A percentile compares a stretch with the other conserved stretches of the same genome.
phyloP scores from a whole-genome alignment of 257 asterid genomes.

The Solanum sitiens region DNA sequence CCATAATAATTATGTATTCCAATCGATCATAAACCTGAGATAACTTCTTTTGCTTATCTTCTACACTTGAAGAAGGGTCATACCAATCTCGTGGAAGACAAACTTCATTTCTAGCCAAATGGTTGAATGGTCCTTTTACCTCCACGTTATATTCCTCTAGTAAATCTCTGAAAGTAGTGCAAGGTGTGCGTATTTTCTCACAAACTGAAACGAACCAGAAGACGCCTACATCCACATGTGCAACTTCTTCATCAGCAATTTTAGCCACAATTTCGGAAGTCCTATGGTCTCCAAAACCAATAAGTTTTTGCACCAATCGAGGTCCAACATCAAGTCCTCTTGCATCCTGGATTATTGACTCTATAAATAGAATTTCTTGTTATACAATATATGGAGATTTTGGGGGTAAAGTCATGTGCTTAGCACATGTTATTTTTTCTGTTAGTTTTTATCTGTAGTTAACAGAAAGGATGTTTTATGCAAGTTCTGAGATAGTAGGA shows the following conservation, averaged over 20 bases:
- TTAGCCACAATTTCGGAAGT: constrained; percentile 67
- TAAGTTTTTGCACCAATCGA: constrained; percentile 67
- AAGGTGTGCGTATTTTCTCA: constrained; percentile 48
- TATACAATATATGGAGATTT: too few species aligned
- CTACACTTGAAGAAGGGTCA: constrained; percentile 37
- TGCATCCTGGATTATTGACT: constrained; percentile 46
- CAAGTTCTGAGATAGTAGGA: too few species aligned
- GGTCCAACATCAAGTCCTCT: constrained; percentile 98
- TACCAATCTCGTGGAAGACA: constrained; percentile 93
- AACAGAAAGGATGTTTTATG: too few species aligned
- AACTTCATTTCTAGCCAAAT: constrained; percentile 70
- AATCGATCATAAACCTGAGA: constrained; percentile 69
- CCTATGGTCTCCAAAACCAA: constrained; percentile 78
- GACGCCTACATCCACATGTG: constrained; percentile 91
- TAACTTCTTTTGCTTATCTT: constrained; percentile 25
- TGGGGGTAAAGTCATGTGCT: too few species aligned
- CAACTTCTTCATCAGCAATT: constrained; percentile 91
- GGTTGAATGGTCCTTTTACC: constrained; percentile 81
- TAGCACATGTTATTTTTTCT: too few species aligned
- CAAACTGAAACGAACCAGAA: constrained; percentile 81
- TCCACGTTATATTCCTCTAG: constrained; percentile 72
- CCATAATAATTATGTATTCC: constrained; percentile 66
- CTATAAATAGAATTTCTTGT: too few species aligned
- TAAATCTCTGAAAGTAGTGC: constrained; percentile 69
- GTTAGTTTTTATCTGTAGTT: too few species aligned